Evolutionary conservation across 257 asterid species (phyloP).

Genomic region (Salvia splendens): DNA sequence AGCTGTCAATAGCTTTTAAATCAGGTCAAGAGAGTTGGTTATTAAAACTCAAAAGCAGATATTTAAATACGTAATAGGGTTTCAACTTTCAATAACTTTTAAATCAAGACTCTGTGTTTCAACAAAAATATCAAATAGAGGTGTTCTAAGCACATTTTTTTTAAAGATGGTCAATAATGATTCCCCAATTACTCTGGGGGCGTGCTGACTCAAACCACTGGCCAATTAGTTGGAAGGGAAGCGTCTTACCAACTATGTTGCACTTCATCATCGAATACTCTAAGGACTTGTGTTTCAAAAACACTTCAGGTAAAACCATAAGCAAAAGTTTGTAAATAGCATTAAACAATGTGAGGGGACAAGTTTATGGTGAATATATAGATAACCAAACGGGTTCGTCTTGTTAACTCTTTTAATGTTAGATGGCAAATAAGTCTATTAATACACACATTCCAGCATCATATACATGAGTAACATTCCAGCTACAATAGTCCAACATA

Average conservation of each 20-base stretch:
- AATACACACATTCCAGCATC: background rate
- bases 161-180: no score
- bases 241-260: no score
- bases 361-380: background rate
- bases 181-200: no score
- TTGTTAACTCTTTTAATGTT: background rate
- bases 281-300: slow-evolving; percentile 2
- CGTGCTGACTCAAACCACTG: no score
- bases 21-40: background rate
- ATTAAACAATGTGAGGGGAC: background rate
- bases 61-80: background rate
- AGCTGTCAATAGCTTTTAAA: no score
- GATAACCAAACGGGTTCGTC: background rate
- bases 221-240: no score
- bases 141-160: background rate
- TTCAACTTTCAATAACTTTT: background rate
- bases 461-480: slow-evolving; percentile 2
- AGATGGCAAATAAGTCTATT: background rate
- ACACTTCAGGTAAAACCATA: slow-evolving; percentile 2
- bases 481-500: slow-evolving; percentile 14
- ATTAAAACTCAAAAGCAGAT: background rate
- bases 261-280: background rate
- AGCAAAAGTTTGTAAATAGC: background rate
- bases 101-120: background rate
- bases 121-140: slow-evolving; percentile 3